phyloP scores from a whole-genome alignment of 768 basidiomycete genomes.

The Amanita subjunquillea region DNA sequence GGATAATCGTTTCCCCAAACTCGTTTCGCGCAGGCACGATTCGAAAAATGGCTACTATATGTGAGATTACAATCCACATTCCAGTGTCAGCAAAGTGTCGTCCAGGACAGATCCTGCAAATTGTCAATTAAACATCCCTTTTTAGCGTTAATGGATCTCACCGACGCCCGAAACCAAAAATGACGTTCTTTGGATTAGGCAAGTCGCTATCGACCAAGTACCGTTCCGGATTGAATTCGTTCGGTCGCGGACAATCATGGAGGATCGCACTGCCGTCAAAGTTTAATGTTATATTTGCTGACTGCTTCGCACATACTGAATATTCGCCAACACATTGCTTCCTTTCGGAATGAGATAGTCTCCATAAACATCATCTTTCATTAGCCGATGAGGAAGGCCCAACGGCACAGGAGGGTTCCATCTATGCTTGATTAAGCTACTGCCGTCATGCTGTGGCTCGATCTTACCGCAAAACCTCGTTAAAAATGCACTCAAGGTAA shows the following conservation, averaged over 20 bases:
- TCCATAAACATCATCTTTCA: constrained; percentile 40
- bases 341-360: constrained; percentile 36
- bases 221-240: constrained; percentile 39
- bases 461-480: constrained; percentile 36
- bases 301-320: constrained; percentile 22
- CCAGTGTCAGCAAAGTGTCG: constrained; percentile 38
- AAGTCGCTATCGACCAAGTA: constrained; percentile 28
- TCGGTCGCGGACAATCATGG: constrained; percentile 33
- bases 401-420: constrained; percentile 39
- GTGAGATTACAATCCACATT: constrained; percentile 35
- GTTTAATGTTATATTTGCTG: background rate
- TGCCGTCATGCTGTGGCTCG: background rate
- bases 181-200: constrained; percentile 34
- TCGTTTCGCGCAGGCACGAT: constrained; percentile 30
- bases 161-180: constrained; percentile 53
- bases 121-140: background rate
- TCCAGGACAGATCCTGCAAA: constrained; percentile 41
- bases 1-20: constrained; percentile 29
- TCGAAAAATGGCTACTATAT: constrained; percentile 34
- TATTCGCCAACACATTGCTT: constrained; percentile 32
- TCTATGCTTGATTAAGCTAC: constrained; percentile 14
- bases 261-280: constrained; percentile 26
- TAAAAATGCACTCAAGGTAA: constrained; percentile 36
- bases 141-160: constrained; percentile 12
- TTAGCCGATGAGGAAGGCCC: constrained; percentile 41